Base-by-base conservation (phyloP, 768 basidiomycete genomes). In the Epithele typhae region DNA sequence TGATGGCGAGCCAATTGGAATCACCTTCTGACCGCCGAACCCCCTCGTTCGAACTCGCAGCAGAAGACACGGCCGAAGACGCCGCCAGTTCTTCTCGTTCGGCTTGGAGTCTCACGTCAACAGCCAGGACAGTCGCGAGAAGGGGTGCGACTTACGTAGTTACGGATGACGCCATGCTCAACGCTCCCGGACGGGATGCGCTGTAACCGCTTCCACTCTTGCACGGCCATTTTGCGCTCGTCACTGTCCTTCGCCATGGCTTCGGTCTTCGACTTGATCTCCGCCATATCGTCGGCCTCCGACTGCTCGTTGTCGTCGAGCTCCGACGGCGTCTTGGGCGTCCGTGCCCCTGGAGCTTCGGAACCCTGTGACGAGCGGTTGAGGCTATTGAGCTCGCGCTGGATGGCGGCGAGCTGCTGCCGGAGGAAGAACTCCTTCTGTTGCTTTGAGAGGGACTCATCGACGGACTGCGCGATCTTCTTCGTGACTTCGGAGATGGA, bases 161-260 rank as follows among this genome's bases (percentile, higher is more conserved):
- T 84, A 39, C 89, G 73, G 40, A 93, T 84, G 27, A 95, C 92
- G 4, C 92, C 90, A 59, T 89, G 82, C 70, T 96, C 94, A 2
- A 92, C 89, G 42, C 88, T 90, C 15, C 91, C 89, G 25, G 83
- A 81, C 0, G 92, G 91, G n/a, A 91, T 94, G 17, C 91, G 79
- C 63, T 83, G 86, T 25, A 96, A 67, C 35, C 94, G 70, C 56
- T 82, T 79, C 78, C 88, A 89, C 61, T 97, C 94, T 25, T 88
- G 67, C 0, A 84, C 76, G 19, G 85, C 87, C 64, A 87, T 83
- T 62, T 84, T 88, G 34, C 88, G 75, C 61, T 92, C 90, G 62
- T 93, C 91, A 30, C 78, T 81, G 12, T 82, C 84, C 10, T 71
- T 69, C 10, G 75, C 76, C 71, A 91, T 82, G 0, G 79, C 81